Evolutionary conservation across 1,284 basidiomycete genomes (phyloP).

Genomic region (Sphagnurus paluster): DNA sequence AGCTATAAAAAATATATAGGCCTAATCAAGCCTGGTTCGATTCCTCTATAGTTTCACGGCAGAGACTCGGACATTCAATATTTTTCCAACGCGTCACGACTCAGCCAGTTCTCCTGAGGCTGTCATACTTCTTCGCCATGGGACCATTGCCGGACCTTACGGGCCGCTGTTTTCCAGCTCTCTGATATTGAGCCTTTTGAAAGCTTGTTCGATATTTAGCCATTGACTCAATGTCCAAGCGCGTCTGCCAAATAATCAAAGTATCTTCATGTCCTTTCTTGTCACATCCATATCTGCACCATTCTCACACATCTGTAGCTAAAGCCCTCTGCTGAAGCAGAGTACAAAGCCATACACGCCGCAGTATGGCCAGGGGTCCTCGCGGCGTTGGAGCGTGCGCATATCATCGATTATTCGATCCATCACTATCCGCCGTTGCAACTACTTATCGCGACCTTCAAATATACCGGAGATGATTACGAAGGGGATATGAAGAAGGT

Average conservation of each 20-base stretch:
- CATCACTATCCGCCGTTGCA: constrained; percentile 62
- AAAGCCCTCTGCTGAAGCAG: constrained; percentile 59
- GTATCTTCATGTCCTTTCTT: constrained; percentile 28
- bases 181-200: not conserved
- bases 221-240: constrained; percentile 36
- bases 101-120: not conserved
- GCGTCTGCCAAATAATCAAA: constrained; percentile 76
- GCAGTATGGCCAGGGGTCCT: constrained; percentile 75
- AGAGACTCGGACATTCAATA: no score
- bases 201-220: not conserved
- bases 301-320: constrained; percentile 39
- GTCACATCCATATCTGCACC: not conserved
- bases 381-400: constrained; percentile 61
- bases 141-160: constrained; percentile 10
- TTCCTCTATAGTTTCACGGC: no score
- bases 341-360: constrained; percentile 71
- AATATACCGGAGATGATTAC: constrained; percentile 63
- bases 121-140: constrained; percentile 4
- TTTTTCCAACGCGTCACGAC: no score
- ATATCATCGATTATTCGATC: constrained; percentile 79
- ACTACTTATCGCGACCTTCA: constrained; percentile 72
- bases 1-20: no score
- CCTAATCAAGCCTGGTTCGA: no score
- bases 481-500: constrained; percentile 67
- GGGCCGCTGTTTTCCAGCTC: constrained; percentile 6